phyloP scores from a whole-genome alignment of 2,329 filamentous ascomycete species.

The Berkeleyomyces rouxiae region DNA sequence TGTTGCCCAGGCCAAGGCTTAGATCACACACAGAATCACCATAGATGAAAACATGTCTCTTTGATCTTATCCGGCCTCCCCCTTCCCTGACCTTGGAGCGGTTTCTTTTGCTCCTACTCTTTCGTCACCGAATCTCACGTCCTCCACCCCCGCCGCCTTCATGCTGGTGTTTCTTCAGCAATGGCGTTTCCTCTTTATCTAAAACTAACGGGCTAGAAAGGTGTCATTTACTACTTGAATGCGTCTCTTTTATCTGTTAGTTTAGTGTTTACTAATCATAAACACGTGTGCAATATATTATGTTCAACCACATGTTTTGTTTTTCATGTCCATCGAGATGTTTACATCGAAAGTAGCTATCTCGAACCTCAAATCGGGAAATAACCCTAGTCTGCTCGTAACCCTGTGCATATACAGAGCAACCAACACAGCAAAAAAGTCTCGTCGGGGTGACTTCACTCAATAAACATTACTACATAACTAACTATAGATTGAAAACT shows the following conservation, averaged over 20 bases:
- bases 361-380: background rate
- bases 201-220: background rate
- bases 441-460: background rate
- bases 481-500: background rate
- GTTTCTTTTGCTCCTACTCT: background rate
- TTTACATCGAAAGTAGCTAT: background rate
- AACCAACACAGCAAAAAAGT: background rate
- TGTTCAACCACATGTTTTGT: slow-evolving; percentile 1
- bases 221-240: background rate
- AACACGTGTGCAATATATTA: slow-evolving; percentile 20
- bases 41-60: background rate
- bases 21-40: background rate
- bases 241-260: slow-evolving; percentile 25
- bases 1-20: slow-evolving; percentile 15
- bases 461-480: no score
- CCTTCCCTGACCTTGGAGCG: no score
- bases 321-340: background rate
- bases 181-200: background rate
- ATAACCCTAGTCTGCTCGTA: background rate
- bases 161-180: background rate
- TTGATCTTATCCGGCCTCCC: background rate
- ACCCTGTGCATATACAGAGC: background rate
- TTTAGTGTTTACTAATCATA: slow-evolving; percentile 39
- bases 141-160: no score
- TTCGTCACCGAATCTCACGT: no score